Percentiles rank a stretch among this genome's conserved stretches.
Conservation (phyloP, 805 yeast genomes). For the Ogataea trehalophila region DNA sequence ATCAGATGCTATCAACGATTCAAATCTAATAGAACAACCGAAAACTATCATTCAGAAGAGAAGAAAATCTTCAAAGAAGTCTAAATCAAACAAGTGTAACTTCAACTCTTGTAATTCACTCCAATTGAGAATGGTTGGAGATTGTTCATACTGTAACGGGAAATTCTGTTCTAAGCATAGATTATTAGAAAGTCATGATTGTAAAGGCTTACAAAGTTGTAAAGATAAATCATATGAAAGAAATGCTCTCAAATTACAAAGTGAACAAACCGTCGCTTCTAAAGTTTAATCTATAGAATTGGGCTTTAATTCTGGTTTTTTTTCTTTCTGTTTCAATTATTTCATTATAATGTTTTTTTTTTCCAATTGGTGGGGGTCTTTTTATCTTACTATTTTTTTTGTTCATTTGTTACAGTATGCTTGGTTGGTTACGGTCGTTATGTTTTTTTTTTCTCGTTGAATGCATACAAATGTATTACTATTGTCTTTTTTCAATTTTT, state of each 20-base stretch:
- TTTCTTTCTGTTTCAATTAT: conserved; percentile 1
- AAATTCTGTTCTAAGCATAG: conserved; percentile 86
- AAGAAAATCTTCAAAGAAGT: conserved; percentile 34
- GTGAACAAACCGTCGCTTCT: conserved; percentile 77
- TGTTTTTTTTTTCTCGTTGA: too few species aligned
- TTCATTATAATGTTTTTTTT: not conserved
- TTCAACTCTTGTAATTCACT: conserved; percentile 57
- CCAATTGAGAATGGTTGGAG: conserved; percentile 70
- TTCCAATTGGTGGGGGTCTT: not conserved
- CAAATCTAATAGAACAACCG: conserved; percentile 13
- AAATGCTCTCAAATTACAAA: conserved; percentile 76
- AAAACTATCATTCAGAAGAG: conserved; percentile 19
- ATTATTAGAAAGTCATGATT: conserved; percentile 76
- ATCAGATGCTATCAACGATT: not conserved
- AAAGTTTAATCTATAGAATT: conserved; percentile 45
- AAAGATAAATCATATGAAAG: conserved; percentile 79
- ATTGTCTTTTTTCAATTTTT: too few species aligned
- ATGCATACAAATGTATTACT: too few species aligned
- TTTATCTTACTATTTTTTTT: not conserved
- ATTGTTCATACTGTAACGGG: conserved; percentile 79
- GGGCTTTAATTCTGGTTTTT: not conserved
- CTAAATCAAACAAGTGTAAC: conserved; percentile 43
- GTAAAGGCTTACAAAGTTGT: conserved; percentile 73
- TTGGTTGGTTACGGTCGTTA: too few species aligned
- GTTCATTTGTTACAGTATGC: too few species aligned